phyloP scores from a whole-genome alignment of 257 asterid genomes.

The Solanum bulbocastanum region DNA sequence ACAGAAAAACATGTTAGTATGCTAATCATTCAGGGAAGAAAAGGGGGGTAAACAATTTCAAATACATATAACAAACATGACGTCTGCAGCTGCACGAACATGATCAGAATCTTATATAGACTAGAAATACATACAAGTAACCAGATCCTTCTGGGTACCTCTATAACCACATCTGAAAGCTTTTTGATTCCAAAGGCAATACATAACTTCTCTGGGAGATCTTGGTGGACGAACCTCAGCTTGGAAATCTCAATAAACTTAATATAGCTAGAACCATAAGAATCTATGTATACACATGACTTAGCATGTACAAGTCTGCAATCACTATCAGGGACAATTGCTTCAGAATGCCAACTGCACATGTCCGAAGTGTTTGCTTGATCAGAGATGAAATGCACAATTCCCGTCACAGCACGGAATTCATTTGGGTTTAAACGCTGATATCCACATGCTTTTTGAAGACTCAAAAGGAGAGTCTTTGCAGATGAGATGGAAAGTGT shows the following conservation, averaged over 20 bases:
- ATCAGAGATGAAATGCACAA: constrained; percentile 56
- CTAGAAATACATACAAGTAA: not conserved
- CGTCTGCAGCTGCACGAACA: not conserved
- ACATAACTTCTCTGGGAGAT: constrained; percentile 60
- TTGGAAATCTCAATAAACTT: constrained; percentile 69
- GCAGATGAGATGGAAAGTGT: constrained; percentile 62
- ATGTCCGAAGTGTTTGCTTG: constrained; percentile 35
- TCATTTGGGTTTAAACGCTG: constrained; percentile 91
- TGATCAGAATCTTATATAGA: not conserved
- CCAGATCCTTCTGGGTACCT: constrained; percentile 35
- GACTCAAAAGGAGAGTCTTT: constrained; percentile 67
- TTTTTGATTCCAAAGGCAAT: constrained; percentile 61
- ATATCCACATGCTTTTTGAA: constrained; percentile 82
- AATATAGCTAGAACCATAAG: constrained; percentile 62
- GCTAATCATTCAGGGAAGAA: not conserved
- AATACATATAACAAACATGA: not conserved
- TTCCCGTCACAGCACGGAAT: constrained; percentile 81
- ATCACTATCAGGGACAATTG: constrained; percentile 86
- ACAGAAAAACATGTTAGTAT: not conserved
- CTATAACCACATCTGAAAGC: constrained; percentile 85
- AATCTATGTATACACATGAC: constrained; percentile 74
- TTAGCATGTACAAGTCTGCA: constrained; percentile 86
- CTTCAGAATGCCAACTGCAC: constrained; percentile 61
- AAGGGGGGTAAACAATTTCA: not conserved
- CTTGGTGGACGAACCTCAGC: constrained; percentile 79